phyloP scores from a whole-genome alignment of 495 filamentous ascomycete species.

The Xylaria longipes region DNA sequence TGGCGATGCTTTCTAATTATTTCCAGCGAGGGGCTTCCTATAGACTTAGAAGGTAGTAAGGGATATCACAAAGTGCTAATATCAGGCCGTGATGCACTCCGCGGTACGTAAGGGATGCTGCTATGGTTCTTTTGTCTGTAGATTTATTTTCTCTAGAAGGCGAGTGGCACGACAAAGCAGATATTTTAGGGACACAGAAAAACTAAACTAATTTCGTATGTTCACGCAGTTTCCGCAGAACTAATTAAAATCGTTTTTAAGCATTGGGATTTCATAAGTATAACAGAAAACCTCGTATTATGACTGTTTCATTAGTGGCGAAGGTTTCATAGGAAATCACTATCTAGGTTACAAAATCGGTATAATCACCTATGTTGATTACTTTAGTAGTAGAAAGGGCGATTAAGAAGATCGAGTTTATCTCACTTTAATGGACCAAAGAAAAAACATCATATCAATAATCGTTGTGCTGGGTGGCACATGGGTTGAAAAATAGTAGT shows the following conservation, averaged over 20 bases:
- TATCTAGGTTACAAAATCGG: not conserved
- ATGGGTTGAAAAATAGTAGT: not conserved
- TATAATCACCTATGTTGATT: not conserved
- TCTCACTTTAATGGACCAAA: not conserved
- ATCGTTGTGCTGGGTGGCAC: not conserved
- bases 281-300: too few species aligned
- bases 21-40: too few species aligned
- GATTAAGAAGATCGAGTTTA: not conserved
- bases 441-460: not conserved
- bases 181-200: too few species aligned
- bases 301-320: too few species aligned
- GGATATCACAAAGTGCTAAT: too few species aligned
- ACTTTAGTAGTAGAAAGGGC: not conserved
- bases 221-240: not conserved
- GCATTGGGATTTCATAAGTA: not conserved
- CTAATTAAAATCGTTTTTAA: not conserved
- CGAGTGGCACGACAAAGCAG: too few species aligned
- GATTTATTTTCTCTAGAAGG: too few species aligned
- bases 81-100: too few species aligned
- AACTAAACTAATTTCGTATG: not conserved
- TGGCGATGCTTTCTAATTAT: too few species aligned
- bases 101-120: too few species aligned
- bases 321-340: not conserved
- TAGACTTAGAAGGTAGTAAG: too few species aligned
- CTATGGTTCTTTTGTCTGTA: too few species aligned